A percentile compares a stretch with the other conserved stretches of the same genome.
Evolutionary conservation across 225 moss, liverwort and hornwort genomes (phyloP).

Genomic region (Sphagnum tenellum): DNA sequence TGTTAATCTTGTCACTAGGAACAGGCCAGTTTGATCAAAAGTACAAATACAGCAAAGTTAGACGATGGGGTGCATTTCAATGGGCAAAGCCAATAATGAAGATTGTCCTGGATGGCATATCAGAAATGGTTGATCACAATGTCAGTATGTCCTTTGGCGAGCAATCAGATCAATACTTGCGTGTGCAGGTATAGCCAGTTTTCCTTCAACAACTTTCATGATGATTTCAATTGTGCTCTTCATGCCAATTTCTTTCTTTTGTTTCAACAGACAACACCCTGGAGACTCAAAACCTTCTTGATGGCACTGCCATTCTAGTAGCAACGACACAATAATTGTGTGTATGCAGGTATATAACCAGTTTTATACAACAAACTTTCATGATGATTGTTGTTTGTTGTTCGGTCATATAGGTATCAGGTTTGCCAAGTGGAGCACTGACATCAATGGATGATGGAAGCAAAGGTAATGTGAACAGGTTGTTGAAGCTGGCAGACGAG

Average conservation of each 20-base stretch:
- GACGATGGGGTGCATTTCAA: conserved; percentile 76
- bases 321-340: too few relatives aligned
- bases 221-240: too few relatives aligned
- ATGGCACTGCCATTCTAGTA: too few relatives aligned
- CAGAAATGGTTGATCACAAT: conserved; percentile 92
- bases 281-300: too few relatives aligned
- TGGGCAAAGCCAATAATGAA: conserved; percentile 84
- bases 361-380: too few relatives aligned
- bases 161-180: conserved; percentile 61
- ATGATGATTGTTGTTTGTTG: too few relatives aligned
- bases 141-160: conserved; percentile 83
- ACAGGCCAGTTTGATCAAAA: conserved; percentile 83
- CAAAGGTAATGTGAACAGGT: conserved; percentile 30
- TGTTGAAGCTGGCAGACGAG: conserved; percentile 70
- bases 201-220: too few relatives aligned
- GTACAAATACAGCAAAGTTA: conserved; percentile 51
- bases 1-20: conserved; percentile 75
- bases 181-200: conserved; percentile 51
- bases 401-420: conserved; percentile 35
- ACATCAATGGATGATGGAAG: conserved; percentile 48
- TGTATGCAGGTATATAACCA: too few relatives aligned
- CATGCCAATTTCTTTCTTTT: too few relatives aligned
- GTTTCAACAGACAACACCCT: too few relatives aligned
- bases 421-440: conserved; percentile 59
- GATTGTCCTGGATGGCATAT: conserved; percentile 81